Evolutionary conservation across 1,139 yeast species (phyloP).

Genomic region (Pichiaceae sp.): DNA sequence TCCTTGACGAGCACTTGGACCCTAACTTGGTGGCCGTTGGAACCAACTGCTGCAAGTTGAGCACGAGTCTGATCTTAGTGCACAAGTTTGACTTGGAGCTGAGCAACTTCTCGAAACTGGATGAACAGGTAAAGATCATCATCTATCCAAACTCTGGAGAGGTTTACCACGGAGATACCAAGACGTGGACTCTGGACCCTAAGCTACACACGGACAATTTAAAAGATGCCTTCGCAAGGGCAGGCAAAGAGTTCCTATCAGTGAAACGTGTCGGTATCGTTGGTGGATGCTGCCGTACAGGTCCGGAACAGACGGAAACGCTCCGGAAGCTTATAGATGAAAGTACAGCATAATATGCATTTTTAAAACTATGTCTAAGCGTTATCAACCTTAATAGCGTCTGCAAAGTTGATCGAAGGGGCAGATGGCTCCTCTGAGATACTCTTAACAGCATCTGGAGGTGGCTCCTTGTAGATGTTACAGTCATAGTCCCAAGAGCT

Average conservation of each 20-base stretch:
- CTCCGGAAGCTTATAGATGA: conserved; percentile 9
- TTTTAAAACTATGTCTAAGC: not conserved
- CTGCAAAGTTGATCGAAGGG: conserved; percentile 1
- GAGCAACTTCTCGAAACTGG: conserved; percentile 4
- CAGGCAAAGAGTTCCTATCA: conserved; percentile 29
- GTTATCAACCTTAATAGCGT: conserved; percentile 1
- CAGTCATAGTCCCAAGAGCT: conserved; percentile 85
- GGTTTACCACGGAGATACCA: conserved; percentile 30
- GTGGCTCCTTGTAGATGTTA: conserved; percentile 35
- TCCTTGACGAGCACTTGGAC: conserved; percentile 8
- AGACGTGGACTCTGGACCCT: conserved; percentile 24
- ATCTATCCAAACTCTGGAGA: conserved; percentile 56
- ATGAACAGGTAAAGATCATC: conserved; percentile 24
- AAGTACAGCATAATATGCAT: not conserved
- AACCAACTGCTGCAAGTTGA: conserved; percentile 34
- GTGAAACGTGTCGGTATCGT: conserved; percentile 28
- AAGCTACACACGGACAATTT: conserved; percentile 7
- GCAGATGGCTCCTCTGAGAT: not conserved
- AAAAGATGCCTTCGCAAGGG: conserved; percentile 6
- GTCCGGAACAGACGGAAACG: conserved; percentile 34
- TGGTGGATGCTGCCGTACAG: conserved; percentile 57
- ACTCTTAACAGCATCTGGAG: conserved; percentile 1
- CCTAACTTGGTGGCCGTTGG: conserved; percentile 29
- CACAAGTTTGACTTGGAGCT: conserved; percentile 15
- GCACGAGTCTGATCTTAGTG: conserved; percentile 21